These are phyloP conservation scores for Venturia aucupariae DNA, from an alignment of 2,329 filamentous ascomycete species.

Conservation along the genomic window DNA sequence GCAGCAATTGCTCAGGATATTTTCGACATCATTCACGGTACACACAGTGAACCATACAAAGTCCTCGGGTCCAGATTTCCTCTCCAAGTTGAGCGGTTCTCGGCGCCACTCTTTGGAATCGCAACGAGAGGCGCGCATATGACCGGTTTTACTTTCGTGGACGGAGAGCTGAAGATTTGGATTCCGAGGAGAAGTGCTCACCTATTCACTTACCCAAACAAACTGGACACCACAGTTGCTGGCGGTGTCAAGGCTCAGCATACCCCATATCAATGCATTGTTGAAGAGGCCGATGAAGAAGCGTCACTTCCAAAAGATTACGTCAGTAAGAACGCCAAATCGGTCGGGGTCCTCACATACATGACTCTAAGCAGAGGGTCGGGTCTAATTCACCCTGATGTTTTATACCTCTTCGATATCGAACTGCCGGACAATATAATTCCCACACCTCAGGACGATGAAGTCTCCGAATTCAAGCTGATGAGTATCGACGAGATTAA, in stretches of 20 bases:
- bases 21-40: constrained; percentile 31
- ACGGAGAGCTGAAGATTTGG: constrained; percentile 21
- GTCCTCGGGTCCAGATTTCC: constrained; percentile 28
- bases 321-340: constrained; percentile 16
- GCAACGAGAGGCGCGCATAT: constrained; percentile 15
- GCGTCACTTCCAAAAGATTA: constrained; percentile 19
- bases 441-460: constrained; percentile 22
- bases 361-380: constrained; percentile 15
- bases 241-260: constrained; percentile 20
- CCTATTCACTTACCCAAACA: constrained; percentile 25
- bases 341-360: constrained; percentile 20
- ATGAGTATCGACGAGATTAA: constrained; percentile 22
- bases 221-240: constrained; percentile 24
- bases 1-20: constrained; percentile 27
- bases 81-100: constrained; percentile 15
- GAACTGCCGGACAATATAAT: constrained; percentile 20
- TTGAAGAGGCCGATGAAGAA: constrained; percentile 24
- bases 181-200: constrained; percentile 19
- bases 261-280: constrained; percentile 21
- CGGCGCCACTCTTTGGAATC: constrained; percentile 15
- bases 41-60: constrained; percentile 36
- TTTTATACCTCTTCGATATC: constrained; percentile 28
- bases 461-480: constrained; percentile 25
- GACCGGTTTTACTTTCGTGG: constrained; percentile 13
- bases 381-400: constrained; percentile 23